phyloP scores from a whole-genome alignment of 2,329 filamentous ascomycete genomes.

The Curvularia eragrostidis region DNA sequence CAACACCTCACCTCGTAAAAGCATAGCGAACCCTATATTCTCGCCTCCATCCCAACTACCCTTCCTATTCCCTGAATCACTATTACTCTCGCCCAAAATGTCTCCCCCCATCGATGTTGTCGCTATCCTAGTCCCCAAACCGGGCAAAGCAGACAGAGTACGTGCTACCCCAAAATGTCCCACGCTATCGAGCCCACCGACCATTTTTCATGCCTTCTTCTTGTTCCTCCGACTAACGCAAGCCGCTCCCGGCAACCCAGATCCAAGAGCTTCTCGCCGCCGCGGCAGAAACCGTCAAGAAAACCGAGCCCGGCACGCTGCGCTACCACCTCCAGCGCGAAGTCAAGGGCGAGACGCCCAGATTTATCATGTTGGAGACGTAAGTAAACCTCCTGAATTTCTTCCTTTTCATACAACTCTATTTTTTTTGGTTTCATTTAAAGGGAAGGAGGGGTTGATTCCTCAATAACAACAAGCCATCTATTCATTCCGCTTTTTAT shows the following conservation, averaged over 20 bases:
- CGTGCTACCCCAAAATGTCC: not conserved
- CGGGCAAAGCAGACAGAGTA: conserved; percentile 44
- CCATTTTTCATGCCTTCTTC: not conserved
- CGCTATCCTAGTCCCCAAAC: conserved; percentile 41
- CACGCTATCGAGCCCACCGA: too few species aligned
- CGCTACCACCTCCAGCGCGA: conserved; percentile 44
- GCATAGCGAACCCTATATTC: not conserved
- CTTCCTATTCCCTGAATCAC: too few species aligned
- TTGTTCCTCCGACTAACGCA: not conserved
- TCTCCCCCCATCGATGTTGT: conserved; percentile 34
- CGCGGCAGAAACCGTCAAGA: conserved; percentile 36
- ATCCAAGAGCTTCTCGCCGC: conserved; percentile 39
- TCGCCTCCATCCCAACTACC: not conserved
- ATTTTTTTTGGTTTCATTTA: not conserved
- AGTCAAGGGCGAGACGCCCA: conserved; percentile 34
- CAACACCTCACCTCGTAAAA: not conserved
- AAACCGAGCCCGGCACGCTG: conserved; percentile 44
- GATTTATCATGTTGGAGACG: conserved; percentile 46
- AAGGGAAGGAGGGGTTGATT: too few species aligned
- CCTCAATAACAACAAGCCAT: too few species aligned
- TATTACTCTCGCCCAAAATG: not conserved
- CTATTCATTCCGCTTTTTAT: too few species aligned
- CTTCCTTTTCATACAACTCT: too few species aligned
- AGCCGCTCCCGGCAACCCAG: conserved; percentile 17
- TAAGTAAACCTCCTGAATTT: too few species aligned